Evolutionary conservation across 371 early-diverging fungal genomes (phyloP).

Genomic region (Syncephalis fuscata): DNA sequence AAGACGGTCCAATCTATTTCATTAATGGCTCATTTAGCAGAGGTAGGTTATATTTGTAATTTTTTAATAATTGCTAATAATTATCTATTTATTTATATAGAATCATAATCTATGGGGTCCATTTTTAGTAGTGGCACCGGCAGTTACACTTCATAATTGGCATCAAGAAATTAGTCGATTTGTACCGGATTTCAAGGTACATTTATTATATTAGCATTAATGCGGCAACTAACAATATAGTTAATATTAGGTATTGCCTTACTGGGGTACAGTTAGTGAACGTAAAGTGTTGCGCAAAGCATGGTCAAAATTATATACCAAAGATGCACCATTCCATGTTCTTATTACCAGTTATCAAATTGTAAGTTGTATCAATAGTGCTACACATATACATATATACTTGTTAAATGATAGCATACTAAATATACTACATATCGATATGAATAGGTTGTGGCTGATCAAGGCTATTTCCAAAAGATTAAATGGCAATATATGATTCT

Average conservation of each 20-base stretch:
- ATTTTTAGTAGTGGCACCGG: slow-evolving; percentile 60
- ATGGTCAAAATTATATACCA: slow-evolving; percentile 53
- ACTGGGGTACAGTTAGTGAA: slow-evolving; percentile 87
- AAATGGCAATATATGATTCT: slow-evolving; percentile 78
- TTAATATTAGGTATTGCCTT: slow-evolving; percentile 34
- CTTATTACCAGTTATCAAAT: slow-evolving; percentile 92
- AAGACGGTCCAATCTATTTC: slow-evolving; percentile 96
- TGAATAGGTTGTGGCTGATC: slow-evolving; percentile 58
- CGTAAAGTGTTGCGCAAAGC: slow-evolving; percentile 75
- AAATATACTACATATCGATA: slow-evolving; percentile 50
- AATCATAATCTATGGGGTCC: slow-evolving; percentile 37
- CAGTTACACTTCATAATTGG: slow-evolving; percentile 63
- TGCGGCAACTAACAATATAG: background rate
- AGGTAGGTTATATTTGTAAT: slow-evolving; percentile 12
- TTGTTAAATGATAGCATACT: slow-evolving; percentile 33
- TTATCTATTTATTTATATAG: slow-evolving; percentile 7
- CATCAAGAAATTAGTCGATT: slow-evolving; percentile 57
- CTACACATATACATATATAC: background rate
- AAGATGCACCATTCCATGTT: slow-evolving; percentile 82
- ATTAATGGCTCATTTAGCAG: slow-evolving; percentile 70
- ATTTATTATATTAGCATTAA: background rate
- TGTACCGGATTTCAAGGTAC: slow-evolving; percentile 72
- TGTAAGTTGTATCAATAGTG: slow-evolving; percentile 11
- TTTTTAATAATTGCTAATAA: no score
- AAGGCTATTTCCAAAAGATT: slow-evolving; percentile 45